Base-by-base conservation (phyloP, 768 basidiomycete species). In the Boletus subparvulus region DNA sequence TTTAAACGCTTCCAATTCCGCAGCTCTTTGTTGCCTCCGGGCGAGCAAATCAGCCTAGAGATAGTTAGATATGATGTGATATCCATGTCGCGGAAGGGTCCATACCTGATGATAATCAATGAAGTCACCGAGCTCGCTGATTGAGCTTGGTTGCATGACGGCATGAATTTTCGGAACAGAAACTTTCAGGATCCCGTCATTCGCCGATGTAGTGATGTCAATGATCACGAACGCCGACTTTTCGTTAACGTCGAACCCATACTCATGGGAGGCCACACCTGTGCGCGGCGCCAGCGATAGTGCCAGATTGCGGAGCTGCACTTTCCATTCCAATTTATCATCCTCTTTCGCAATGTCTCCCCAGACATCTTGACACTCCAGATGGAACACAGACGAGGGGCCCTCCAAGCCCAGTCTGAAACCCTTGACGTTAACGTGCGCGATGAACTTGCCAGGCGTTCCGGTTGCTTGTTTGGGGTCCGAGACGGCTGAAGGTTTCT, bases 91-190 rank as follows among this genome's bases (percentile, higher is more conserved):
- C 6, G 11, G 16, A 52, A 46, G 30, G 10, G 28, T 35, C 10
- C 53, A 58, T 74, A 88, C 92, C 80, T 91, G 92, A 41, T 92
- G 76, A 62, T 92, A 80, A 66, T 96, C 93, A 40, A 93, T 71
- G 60, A 94, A 92, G 68, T 98, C 95, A 16, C 88, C 91, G 9
- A 98, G 76, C 67, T 96, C 91, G 21, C 88, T 88, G 49, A 98
- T 87, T 0, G 96, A 95, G 60, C 91, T 92, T 11, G 95, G 88
- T 69, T 94, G 94, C 88, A 97, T 87, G 35, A 96, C 90, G 1
- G 95, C 94, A 65, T 98, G 92, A 3, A 93, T 84, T 70, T 88
- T 91, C 9, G 82, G 83, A 24, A 95, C 72, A 1, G 75, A 70
- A 32, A 94, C 57, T 36, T 84, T 75, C 28, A 91, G 46, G n/a